Conservation (phyloP, 306 rosid species). For the Arachis hypogaea region DNA sequence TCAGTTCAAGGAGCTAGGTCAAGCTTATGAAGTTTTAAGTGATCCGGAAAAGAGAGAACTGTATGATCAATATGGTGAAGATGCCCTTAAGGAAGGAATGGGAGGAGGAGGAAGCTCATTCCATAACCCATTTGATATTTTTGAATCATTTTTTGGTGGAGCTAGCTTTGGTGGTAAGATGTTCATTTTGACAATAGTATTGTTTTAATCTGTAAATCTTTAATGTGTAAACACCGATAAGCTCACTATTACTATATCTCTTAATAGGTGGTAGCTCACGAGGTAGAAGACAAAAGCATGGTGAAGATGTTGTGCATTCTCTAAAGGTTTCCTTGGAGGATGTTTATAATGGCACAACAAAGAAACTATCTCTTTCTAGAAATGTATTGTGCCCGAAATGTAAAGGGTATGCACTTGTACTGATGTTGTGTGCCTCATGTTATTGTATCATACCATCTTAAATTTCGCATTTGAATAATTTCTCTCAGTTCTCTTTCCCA, state of each 20-base stretch:
- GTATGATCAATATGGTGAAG: conserved; percentile 85
- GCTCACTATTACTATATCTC: conserved; percentile 10
- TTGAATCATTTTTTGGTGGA: conserved; percentile 69
- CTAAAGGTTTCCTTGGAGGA: conserved; percentile 85
- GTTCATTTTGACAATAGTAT: not conserved
- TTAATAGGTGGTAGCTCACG: conserved; percentile 60
- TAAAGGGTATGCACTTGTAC: conserved; percentile 63
- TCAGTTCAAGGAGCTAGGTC: conserved; percentile 81
- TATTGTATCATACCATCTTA: not conserved
- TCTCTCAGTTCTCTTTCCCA: not conserved
- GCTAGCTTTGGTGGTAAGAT: conserved; percentile 59
- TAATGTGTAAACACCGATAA: conserved; percentile 18
- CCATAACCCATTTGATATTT: conserved; percentile 73
- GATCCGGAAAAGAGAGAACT: conserved; percentile 73
- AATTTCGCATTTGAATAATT: not conserved
- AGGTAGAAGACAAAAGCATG: conserved; percentile 71
- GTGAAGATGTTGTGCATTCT: conserved; percentile 77
- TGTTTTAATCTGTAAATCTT: conserved; percentile 7
- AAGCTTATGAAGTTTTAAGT: conserved; percentile 79
- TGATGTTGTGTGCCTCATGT: not conserved
- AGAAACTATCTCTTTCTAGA: conserved; percentile 72
- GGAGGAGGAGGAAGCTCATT: conserved; percentile 65
- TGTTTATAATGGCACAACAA: conserved; percentile 67
- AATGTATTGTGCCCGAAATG: conserved; percentile 62
- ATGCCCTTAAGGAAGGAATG: conserved; percentile 79